A percentile compares a stretch with the other conserved stretches of the same genome.
Evolutionary conservation across 2,329 filamentous ascomycete genomes (phyloP).

Genomic region (Chrysosporium keratinophilum): DNA sequence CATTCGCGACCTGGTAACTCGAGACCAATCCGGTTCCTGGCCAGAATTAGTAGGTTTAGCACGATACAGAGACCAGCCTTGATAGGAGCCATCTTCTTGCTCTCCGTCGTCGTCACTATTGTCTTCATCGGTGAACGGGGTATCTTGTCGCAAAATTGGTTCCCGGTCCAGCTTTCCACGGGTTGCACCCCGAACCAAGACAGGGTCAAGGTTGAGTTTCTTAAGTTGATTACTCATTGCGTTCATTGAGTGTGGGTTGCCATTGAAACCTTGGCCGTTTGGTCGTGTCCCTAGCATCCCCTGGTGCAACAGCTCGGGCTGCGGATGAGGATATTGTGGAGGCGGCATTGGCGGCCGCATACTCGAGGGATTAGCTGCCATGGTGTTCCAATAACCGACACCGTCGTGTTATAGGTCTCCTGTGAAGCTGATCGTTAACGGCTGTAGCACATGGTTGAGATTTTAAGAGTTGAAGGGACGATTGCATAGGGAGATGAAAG

Average conservation of each 20-base stretch:
- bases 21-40: conserved; percentile 25
- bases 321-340: conserved; percentile 6
- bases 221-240: conserved; percentile 11
- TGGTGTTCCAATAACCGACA: neutral
- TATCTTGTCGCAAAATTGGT: neutral
- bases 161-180: neutral
- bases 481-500: neutral
- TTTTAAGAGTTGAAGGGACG: neutral
- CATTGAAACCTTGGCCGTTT: neutral
- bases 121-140: conserved; percentile 4
- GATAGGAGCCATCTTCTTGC: conserved; percentile 16
- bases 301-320: neutral
- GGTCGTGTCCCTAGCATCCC: neutral
- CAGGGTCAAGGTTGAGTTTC: conserved; percentile 10
- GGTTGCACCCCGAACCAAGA: neutral
- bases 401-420: neutral
- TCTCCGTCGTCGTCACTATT: neutral
- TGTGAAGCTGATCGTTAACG: neutral
- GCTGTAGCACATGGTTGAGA: neutral
- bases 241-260: conserved; percentile 9
- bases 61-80: conserved; percentile 31
- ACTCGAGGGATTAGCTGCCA: neutral
- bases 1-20: conserved; percentile 24
- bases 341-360: conserved; percentile 10
- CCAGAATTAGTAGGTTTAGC: conserved; percentile 23